Evolutionary conservation across 345 rosid species (phyloP).

Genomic region (Excoecaria agallocha): DNA sequence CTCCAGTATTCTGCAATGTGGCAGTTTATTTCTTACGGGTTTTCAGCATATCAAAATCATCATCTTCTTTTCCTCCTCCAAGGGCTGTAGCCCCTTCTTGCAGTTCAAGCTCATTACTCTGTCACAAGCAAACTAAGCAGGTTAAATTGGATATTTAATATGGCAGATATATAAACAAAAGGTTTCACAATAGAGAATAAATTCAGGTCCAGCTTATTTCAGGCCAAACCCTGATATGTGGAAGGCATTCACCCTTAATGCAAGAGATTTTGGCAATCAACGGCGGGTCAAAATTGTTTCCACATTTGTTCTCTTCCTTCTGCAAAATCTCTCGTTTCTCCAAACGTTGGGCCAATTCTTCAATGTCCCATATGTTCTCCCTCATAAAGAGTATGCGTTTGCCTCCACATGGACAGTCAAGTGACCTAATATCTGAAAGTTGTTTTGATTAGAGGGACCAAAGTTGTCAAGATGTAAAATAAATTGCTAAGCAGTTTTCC

Average conservation of each 20-base stretch:
- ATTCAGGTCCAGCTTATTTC: neutral
- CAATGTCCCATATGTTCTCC: neutral
- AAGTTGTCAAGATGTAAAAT: neutral
- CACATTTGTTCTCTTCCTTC: too few relatives aligned
- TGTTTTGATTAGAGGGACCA: neutral
- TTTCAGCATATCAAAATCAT: too few relatives aligned
- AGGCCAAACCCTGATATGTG: neutral
- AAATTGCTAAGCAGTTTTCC: neutral
- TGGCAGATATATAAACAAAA: too few relatives aligned
- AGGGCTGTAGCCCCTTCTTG: too few relatives aligned
- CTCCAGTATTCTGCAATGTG: too few relatives aligned
- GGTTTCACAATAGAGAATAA: too few relatives aligned
- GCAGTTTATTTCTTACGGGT: too few relatives aligned
- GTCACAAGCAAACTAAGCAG: too few relatives aligned
- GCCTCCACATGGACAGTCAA: slow-evolving; percentile 13
- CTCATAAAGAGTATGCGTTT: neutral
- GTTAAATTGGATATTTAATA: too few relatives aligned
- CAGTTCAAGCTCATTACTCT: too few relatives aligned
- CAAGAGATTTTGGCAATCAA: neutral
- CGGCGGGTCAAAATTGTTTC: neutral
- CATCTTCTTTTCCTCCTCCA: too few relatives aligned
- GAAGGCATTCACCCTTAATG: neutral
- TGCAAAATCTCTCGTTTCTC: neutral
- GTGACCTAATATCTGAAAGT: neutral
- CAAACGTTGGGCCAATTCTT: neutral